phyloP scores from a whole-genome alignment of 768 basidiomycete species.

The Fistulinella prunicolor region DNA sequence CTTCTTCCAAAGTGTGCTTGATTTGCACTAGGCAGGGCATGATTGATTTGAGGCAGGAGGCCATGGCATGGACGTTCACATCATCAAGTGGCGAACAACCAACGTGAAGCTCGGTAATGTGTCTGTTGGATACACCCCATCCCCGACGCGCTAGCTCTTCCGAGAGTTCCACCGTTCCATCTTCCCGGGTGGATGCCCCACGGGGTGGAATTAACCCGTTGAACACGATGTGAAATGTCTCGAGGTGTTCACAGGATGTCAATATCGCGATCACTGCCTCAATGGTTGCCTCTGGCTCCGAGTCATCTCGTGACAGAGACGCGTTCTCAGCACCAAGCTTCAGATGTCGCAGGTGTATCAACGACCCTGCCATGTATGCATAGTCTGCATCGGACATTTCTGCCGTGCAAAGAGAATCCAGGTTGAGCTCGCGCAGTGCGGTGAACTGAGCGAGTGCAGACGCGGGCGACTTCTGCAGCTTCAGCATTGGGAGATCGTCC shows the following conservation, averaged over 20 bases:
- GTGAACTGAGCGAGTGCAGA: constrained; percentile 19
- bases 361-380: constrained; percentile 6
- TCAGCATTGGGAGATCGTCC: too few relatives aligned
- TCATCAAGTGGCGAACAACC: constrained; percentile 17
- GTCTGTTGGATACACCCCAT: constrained; percentile 9
- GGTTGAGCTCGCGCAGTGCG: constrained; percentile 13
- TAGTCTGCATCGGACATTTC: constrained; percentile 9
- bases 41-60: too few relatives aligned
- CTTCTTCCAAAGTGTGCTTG: not conserved
- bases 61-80: constrained; percentile 10
- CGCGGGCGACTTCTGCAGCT: not conserved
- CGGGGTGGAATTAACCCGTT: constrained; percentile 9
- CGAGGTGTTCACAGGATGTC: constrained; percentile 9
- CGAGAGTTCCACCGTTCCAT: too few relatives aligned
- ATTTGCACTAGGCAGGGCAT: constrained; percentile 13
- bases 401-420: constrained; percentile 15
- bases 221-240: constrained; percentile 17
- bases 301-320: too few relatives aligned
- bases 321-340: constrained; percentile 18
- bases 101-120: constrained; percentile 11
- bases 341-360: constrained; percentile 8
- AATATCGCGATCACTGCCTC: constrained; percentile 14
- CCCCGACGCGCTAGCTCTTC: not conserved
- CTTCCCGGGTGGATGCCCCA: not conserved
- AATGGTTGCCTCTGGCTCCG: constrained; percentile 8